Base-by-base conservation (phyloP, 1,284 basidiomycete genomes). In the Boletus smithii region DNA sequence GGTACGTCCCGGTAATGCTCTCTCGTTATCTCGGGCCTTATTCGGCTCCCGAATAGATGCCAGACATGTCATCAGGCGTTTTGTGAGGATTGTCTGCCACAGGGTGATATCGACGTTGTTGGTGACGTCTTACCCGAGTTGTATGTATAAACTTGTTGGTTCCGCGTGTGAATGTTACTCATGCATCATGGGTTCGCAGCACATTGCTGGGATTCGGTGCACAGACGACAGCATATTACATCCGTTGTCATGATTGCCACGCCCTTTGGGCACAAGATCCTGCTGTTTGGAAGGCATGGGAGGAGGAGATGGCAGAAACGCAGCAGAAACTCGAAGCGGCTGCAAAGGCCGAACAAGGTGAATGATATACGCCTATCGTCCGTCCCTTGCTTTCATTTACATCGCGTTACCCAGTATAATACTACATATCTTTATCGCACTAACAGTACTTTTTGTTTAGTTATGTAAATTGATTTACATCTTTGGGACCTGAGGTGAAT, bases 81-180 rank as follows among this genome's bases (percentile, higher is more conserved):
- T 50, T 83, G 81, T 60, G 79, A 82, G 49, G 81, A 83, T 54
- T 83, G 81, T 57, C 51, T 83, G 29, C 72, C 76, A 3, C 54
- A 62, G 7, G 75, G 72, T 10, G 73, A 77, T 6, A 66, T 79
- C 27, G 71, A 74, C 22, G 69, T 73, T 10, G 61, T 83, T 27
- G 80, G 80, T 3, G 77, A 80, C 5, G 61, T 63, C 4, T 53
- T 83, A 11, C 80, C 81, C 8, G 79, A 82, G 61, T 77, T 81
- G 78, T 79, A 54, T 44, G 75, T 71, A 23, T 17, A 37, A 42
- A 20, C 10, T 17, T 24, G 35, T 38, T 18, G 22, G 27, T n/a
- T 34, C 33, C 18, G n/a, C 33, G 16, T 46, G 32, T 50, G 35
- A 55, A 38, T 6, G 3, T 33, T 16, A 20, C 49, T 57, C 30